phyloP scores from a whole-genome alignment of 345 rosid species.

The Ceriops tagal region DNA sequence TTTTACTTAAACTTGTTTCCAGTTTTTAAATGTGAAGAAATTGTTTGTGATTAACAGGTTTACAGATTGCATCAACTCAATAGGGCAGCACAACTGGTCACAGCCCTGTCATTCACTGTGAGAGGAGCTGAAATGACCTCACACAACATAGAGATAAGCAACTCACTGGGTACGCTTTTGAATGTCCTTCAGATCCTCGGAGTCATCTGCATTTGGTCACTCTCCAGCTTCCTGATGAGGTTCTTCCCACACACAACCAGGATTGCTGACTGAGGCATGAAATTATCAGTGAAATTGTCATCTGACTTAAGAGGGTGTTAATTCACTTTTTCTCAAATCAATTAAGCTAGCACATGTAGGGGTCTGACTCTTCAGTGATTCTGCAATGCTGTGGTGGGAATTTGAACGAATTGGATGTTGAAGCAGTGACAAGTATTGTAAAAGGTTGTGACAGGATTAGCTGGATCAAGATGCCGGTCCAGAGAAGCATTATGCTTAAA shows the following conservation, averaged over 20 bases:
- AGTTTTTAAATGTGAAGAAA: background rate
- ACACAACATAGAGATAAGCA: slow-evolving; percentile 84
- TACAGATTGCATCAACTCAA: slow-evolving; percentile 95
- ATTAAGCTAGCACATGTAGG: slow-evolving; percentile 1
- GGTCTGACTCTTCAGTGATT: background rate
- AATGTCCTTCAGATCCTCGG: slow-evolving; percentile 89
- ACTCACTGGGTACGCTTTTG: slow-evolving; percentile 71
- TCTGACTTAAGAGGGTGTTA: slow-evolving; percentile 3
- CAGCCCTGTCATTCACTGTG: slow-evolving; percentile 84
- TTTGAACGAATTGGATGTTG: background rate
- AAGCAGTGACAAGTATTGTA: slow-evolving; percentile 10
- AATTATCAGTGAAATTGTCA: slow-evolving; percentile 11
- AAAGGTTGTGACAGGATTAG: slow-evolving; percentile 18
- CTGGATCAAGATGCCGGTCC: slow-evolving; percentile 13
- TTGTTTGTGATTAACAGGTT: slow-evolving; percentile 45
- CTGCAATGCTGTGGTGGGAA: slow-evolving; percentile 11
- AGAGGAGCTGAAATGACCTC: slow-evolving; percentile 84
- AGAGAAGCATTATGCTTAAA: slow-evolving; percentile 1
- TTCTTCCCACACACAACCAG: slow-evolving; percentile 42
- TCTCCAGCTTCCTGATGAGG: slow-evolving; percentile 88
- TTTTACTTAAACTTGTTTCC: background rate
- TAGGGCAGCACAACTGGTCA: slow-evolving; percentile 92
- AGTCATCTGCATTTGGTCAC: slow-evolving; percentile 89
- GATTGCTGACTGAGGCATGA: slow-evolving; percentile 23
- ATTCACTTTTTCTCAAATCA: slow-evolving; percentile 14